Evolutionary conservation across 768 basidiomycete species (phyloP).

Genomic region (Boletus vinaceobasis): DNA sequence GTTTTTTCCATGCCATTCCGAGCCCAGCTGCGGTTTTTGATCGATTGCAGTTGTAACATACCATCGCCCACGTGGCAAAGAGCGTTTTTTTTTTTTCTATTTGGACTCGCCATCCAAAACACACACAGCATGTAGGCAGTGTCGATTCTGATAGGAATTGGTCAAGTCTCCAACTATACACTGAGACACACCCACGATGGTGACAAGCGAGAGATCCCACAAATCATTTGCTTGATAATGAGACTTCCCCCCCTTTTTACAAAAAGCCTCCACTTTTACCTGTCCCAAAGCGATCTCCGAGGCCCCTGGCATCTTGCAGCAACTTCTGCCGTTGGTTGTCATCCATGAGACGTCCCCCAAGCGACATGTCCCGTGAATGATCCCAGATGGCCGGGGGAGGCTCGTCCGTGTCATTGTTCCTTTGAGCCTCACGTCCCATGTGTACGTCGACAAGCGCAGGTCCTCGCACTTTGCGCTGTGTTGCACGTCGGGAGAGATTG

Average conservation of each 20-base stretch:
- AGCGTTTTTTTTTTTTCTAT: neutral
- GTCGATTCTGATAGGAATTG: neutral
- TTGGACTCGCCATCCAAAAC: neutral
- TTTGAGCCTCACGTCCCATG: conserved; percentile 34
- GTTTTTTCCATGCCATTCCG: neutral
- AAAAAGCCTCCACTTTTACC: conserved; percentile 67
- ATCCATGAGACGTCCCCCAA: conserved; percentile 87
- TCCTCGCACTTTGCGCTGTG: conserved; percentile 47
- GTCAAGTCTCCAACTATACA: neutral
- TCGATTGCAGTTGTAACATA: neutral
- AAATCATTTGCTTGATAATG: neutral
- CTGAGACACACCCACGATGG: conserved; percentile 5
- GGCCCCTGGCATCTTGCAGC: conserved; percentile 74
- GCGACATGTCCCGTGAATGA: conserved; percentile 82
- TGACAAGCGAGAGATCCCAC: conserved; percentile 2
- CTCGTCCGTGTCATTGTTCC: conserved; percentile 43
- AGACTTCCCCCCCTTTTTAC: conserved; percentile 19
- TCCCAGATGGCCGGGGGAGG: conserved; percentile 82
- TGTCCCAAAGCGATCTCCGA: conserved; percentile 81
- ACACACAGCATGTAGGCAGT: neutral
- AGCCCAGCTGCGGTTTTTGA: neutral
- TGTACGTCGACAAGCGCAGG: conserved; percentile 57
- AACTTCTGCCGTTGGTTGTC: conserved; percentile 75
- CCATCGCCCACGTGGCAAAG: neutral
- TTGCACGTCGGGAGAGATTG: neutral